These are phyloP conservation scores for Phytophthora kernoviae DNA, from an alignment of 352 stramenopile species.

Conservation along the genomic window DNA sequence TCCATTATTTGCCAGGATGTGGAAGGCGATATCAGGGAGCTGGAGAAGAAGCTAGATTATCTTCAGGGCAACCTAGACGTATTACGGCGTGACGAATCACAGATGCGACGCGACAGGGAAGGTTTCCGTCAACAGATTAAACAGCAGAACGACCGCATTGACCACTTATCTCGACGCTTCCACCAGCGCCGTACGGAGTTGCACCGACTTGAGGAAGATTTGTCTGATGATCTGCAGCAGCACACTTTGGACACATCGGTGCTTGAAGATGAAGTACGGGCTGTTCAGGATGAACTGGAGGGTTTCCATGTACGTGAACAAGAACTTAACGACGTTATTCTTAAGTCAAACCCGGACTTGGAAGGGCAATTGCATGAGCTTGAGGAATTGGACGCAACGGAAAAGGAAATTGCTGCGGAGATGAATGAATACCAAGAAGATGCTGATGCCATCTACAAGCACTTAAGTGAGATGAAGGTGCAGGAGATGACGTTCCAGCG, in stretches of 20 bases:
- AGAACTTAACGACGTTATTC: conserved; percentile 61
- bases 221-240: conserved; percentile 66
- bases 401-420: conserved; percentile 53
- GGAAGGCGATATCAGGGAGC: conserved; percentile 62
- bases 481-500: conserved; percentile 69
- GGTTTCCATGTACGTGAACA: conserved; percentile 42
- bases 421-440: conserved; percentile 66
- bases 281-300: conserved; percentile 53
- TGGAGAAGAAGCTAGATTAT: conserved; percentile 56
- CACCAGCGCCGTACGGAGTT: conserved; percentile 65
- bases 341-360: conserved; percentile 72
- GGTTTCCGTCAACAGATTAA: conserved; percentile 43
- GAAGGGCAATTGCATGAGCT: conserved; percentile 62
- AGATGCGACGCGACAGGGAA: conserved; percentile 52
- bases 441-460: conserved; percentile 72
- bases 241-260: conserved; percentile 73
- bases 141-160: conserved; percentile 56
- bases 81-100: conserved; percentile 57
- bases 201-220: conserved; percentile 70
- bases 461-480: conserved; percentile 75
- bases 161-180: conserved; percentile 57
- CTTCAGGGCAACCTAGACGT: conserved; percentile 51
- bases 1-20: conserved; percentile 81
- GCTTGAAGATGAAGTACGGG: conserved; percentile 71
- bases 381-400: conserved; percentile 54